Percentiles rank a stretch among this genome's conserved stretches.
Conservation (phyloP, 306 rosid genomes). For the Ormosia semicastrata region DNA sequence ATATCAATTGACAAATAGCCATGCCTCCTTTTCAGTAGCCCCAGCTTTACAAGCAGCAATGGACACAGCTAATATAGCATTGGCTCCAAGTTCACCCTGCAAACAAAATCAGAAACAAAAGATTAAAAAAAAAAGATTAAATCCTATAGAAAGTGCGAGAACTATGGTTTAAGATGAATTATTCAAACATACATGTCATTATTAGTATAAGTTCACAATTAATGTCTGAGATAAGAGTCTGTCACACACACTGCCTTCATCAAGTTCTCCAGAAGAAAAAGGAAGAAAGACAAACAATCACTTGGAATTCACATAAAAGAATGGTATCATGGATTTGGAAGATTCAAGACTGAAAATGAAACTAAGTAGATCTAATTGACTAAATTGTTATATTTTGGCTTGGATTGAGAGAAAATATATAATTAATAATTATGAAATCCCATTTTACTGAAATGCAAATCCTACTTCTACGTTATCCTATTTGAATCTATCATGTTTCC, state of each 20-base stretch:
- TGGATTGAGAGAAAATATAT: not conserved
- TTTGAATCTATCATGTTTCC: not conserved
- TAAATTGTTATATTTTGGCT: not conserved
- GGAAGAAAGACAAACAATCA: not conserved
- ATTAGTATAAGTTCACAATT: constrained; percentile 4
- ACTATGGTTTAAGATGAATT: not conserved
- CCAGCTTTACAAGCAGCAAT: constrained; percentile 94
- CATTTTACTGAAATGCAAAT: not conserved
- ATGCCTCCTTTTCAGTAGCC: constrained; percentile 88
- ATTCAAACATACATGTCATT: not conserved
- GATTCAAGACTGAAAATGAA: not conserved
- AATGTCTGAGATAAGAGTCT: constrained; percentile 14
- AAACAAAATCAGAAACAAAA: constrained; percentile 20
- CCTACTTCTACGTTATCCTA: not conserved
- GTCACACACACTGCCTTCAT: not conserved
- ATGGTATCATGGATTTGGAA: not conserved
- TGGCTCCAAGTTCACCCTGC: constrained; percentile 88
- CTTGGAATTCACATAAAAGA: not conserved
- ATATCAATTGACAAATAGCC: constrained; percentile 19
- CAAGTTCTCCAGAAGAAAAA: constrained; percentile 1
- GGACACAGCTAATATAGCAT: constrained; percentile 93
- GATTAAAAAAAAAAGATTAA: not conserved
- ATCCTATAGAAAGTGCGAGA: not conserved
- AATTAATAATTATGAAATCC: not conserved
- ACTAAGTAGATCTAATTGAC: not conserved